phyloP scores from a whole-genome alignment of 2,329 filamentous ascomycete genomes.

The Botrytis fragariae region DNA sequence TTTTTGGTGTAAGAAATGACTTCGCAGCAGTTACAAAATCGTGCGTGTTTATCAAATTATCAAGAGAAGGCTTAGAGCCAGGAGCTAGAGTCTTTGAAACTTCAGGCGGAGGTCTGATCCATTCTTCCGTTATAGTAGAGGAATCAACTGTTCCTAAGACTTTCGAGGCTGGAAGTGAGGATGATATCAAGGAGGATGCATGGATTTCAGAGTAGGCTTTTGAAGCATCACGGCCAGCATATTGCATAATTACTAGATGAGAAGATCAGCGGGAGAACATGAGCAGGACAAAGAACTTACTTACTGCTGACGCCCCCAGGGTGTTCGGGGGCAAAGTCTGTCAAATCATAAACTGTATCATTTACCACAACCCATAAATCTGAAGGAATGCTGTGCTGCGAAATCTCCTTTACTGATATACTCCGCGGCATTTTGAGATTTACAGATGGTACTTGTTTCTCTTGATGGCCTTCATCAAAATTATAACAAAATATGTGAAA shows the following conservation, averaged over 20 bases:
- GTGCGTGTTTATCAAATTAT: conserved; percentile 55
- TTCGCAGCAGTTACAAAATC: conserved; percentile 60
- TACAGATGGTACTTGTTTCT: neutral
- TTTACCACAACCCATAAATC: conserved; percentile 69
- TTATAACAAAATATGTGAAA: too few species aligned
- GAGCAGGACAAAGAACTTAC: conserved; percentile 32
- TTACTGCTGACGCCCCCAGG: conserved; percentile 56
- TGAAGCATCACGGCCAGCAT: conserved; percentile 55
- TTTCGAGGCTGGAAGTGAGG: conserved; percentile 45
- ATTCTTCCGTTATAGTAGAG: conserved; percentile 49
- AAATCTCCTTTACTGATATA: conserved; percentile 46
- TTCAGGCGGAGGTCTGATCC: conserved; percentile 43
- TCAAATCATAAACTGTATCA: conserved; percentile 65
- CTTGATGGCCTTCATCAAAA: neutral
- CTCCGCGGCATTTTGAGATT: conserved; percentile 25
- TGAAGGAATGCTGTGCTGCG: conserved; percentile 47
- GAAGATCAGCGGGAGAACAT: neutral
- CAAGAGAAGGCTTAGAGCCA: conserved; percentile 42
- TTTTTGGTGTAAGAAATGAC: conserved; percentile 55
- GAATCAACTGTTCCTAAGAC: conserved; percentile 50
- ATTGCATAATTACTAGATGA: conserved; percentile 45
- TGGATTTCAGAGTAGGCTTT: conserved; percentile 53
- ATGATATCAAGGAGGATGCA: conserved; percentile 46
- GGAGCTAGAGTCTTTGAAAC: conserved; percentile 29
- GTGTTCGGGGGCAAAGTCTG: conserved; percentile 62